Base-by-base conservation (phyloP, 371 early-diverging fungal genomes). In the Apophysomyces sp. region DNA sequence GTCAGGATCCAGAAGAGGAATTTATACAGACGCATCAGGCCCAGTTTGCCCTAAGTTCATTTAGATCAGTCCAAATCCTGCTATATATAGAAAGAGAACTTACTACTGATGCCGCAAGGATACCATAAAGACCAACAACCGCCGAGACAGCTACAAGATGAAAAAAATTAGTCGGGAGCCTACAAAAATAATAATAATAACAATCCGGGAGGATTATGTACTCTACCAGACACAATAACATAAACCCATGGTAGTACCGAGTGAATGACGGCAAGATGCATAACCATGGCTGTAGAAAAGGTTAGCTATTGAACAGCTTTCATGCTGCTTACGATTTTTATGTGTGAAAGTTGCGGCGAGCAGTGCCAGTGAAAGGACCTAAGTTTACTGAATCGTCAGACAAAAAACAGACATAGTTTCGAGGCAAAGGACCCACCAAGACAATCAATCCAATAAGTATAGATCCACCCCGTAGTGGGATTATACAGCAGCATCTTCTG, bases 401-500 rank as follows among this genome's bases (percentile, higher is more conserved):
- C 39, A 18, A 61, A 56, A 21, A 40, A 13, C 15, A 39, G 34
- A 29, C 12, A 62, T 24, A 16, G 39, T 55, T 21, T n/a, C n/a
- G n/a, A n/a, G n/a, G n/a, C n/a, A n/a, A n/a, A n/a, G n/a, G 18
- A 60, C 59, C 65, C 71, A 80, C 80, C 16, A 62, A 39, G 18
- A 77, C 67, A 39, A 71, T 30, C 26, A 73, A 16, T 44, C 77
- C 69, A 57, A 69, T 69, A 28, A 77, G 60, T 24, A 70, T 39
- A 1, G 67, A 58, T 39, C 72, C 80, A 9, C 72, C 76, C 72
- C 80, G 63, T 52, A 77, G 54, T 41, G 80, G 80, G 59, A 80
- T 68, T 39, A 77, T 73, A 71, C 80, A 80, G 63, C 77, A 80
- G 58, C 77, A 80, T 26, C 63, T 60, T 57, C 55, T 68, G 21